A percentile compares a stretch with the other conserved stretches of the same genome.
These are phyloP conservation scores for Cardamine resedifolia DNA, from an alignment of 345 rosid species.

Conservation along the genomic window DNA sequence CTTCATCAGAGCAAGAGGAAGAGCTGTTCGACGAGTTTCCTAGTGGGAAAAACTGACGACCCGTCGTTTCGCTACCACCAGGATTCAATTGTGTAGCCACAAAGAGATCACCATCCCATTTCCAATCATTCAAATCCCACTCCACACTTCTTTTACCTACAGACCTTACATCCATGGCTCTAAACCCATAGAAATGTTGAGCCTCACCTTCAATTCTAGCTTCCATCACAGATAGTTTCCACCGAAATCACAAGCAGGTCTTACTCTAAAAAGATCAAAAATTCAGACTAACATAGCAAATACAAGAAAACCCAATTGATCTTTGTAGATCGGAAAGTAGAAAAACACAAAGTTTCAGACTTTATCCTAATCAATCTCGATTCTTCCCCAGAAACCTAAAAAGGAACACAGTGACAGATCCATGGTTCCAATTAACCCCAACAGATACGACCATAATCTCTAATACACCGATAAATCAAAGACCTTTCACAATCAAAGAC, in stretches of 20 bases:
- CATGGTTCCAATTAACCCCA: conserved; percentile 64
- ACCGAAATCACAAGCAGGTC: not conserved
- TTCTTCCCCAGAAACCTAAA: conserved; percentile 70
- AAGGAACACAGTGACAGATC: conserved; percentile 56
- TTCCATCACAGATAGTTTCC: conserved; percentile 58
- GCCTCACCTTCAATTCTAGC: conserved; percentile 68
- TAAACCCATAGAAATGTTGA: conserved; percentile 55
- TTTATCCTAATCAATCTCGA: conserved; percentile 57
- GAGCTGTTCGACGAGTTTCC: conserved; percentile 87
- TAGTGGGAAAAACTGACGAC: conserved; percentile 62
- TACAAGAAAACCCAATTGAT: conserved; percentile 25
- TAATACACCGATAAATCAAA: conserved; percentile 23
- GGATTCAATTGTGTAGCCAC: conserved; percentile 69
- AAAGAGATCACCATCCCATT: conserved; percentile 98
- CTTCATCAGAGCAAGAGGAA: conserved; percentile 83
- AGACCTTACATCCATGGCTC: conserved; percentile 46
- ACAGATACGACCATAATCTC: conserved; percentile 56
- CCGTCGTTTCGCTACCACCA: conserved; percentile 38
- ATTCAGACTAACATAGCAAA: not conserved
- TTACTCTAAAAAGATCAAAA: conserved; percentile 28
- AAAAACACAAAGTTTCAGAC: conserved; percentile 16
- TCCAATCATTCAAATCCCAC: conserved; percentile 96
- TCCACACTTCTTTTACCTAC: conserved; percentile 68
- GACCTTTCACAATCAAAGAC: conserved; percentile 17
- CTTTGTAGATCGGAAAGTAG: conserved; percentile 44